These are phyloP conservation scores for Hippophae rhamnoides DNA, from an alignment of 306 rosid species.

Conservation along the genomic window DNA sequence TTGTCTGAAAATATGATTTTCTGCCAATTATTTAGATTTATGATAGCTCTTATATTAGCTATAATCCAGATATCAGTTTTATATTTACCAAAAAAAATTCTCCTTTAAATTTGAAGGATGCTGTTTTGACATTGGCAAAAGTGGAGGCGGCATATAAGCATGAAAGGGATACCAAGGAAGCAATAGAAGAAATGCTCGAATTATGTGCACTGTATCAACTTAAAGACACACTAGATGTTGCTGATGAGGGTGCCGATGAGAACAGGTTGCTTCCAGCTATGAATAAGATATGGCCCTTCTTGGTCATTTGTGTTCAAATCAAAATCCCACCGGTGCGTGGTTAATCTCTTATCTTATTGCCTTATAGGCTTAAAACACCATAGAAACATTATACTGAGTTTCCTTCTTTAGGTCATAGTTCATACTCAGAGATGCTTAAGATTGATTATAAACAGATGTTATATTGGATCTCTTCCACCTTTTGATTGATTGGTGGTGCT, in stretches of 20 bases:
- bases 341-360: conserved; percentile 12
- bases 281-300: conserved; percentile 90
- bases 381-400: neutral
- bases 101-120: conserved; percentile 31
- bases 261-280: conserved; percentile 92
- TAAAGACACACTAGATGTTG: conserved; percentile 49
- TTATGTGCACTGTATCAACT: conserved; percentile 47
- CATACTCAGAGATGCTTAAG: too few relatives aligned
- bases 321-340: conserved; percentile 62
- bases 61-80: neutral
- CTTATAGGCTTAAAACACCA: neutral
- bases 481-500: too few relatives aligned
- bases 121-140: conserved; percentile 45
- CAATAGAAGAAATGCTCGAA: conserved; percentile 46
- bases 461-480: too few relatives aligned
- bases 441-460: too few relatives aligned
- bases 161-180: conserved; percentile 65
- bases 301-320: conserved; percentile 66
- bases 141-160: conserved; percentile 72
- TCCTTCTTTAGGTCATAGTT: neutral
- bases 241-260: conserved; percentile 65
- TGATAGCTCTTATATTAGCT: too few relatives aligned
- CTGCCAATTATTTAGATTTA: too few relatives aligned
- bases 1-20: too few relatives aligned
- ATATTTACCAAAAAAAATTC: neutral